phyloP scores from a whole-genome alignment of 371 early-diverging fungal genomes.

The Encephalitozoon romaleae region DNA sequence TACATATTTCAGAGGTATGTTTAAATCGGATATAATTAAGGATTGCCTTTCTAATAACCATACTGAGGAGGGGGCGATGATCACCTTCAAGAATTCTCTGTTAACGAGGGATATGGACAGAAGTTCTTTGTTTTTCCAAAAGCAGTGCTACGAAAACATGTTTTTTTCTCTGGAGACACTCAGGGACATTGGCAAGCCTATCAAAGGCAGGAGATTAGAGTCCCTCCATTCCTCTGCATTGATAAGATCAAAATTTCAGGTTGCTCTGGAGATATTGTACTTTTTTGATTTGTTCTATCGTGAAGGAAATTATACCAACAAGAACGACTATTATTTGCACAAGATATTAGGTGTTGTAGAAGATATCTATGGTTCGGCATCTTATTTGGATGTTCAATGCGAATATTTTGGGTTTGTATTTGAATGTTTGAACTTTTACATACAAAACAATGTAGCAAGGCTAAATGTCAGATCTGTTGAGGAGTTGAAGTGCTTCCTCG shows the following conservation, averaged over 20 bases:
- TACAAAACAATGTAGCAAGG: conserved; percentile 19
- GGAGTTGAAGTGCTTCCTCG: conserved; percentile 35
- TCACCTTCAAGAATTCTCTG: conserved; percentile 13
- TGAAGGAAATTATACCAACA: conserved; percentile 26
- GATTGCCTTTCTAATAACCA: not conserved
- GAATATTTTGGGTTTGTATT: conserved; percentile 19
- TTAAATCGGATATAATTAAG: not conserved
- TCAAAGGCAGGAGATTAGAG: not conserved
- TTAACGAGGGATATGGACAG: conserved; percentile 17
- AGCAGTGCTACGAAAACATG: conserved; percentile 22
- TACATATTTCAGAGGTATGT: not conserved
- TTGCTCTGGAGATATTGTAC: conserved; percentile 45
- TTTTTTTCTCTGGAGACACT: conserved; percentile 32
- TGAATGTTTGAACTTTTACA: conserved; percentile 38
- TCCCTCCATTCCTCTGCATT: not conserved
- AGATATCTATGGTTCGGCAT: not conserved
- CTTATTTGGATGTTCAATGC: not conserved
- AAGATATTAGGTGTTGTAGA: conserved; percentile 33
- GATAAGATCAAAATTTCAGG: conserved; percentile 2
- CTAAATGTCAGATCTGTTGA: conserved; percentile 23
- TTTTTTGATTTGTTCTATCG: conserved; percentile 55
- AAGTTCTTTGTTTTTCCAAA: conserved; percentile 17
- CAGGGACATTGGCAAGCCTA: not conserved
- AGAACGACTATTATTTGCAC: conserved; percentile 31
- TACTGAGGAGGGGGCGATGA: not conserved